phyloP scores from a whole-genome alignment of 2,329 filamentous ascomycete genomes.

The Xylariomycetidae sp. region DNA sequence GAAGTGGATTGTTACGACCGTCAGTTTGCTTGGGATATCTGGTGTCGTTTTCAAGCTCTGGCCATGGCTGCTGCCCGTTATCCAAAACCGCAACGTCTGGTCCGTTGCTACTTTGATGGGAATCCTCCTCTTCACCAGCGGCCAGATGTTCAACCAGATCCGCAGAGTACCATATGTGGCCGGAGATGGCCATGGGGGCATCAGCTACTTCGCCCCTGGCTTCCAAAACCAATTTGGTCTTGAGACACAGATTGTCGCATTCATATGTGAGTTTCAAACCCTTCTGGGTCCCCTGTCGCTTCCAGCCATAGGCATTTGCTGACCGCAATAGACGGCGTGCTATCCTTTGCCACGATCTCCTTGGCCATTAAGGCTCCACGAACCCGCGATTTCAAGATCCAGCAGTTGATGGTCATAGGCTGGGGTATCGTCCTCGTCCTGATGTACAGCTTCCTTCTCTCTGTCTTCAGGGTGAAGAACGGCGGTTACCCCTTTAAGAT shows the following conservation, averaged over 20 bases:
- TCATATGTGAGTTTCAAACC: constrained; percentile 66
- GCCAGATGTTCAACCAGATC: constrained; percentile 99
- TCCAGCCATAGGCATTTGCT: constrained; percentile 4
- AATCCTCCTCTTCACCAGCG: constrained; percentile 88
- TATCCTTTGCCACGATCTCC: constrained; percentile 88
- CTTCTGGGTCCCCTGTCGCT: not conserved
- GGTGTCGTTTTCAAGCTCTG: constrained; percentile 66
- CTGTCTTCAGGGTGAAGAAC: constrained; percentile 92
- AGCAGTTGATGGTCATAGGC: constrained; percentile 74
- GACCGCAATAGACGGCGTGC: constrained; percentile 48
- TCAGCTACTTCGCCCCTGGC: constrained; percentile 83
- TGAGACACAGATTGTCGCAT: constrained; percentile 92
- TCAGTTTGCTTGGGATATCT: constrained; percentile 61
- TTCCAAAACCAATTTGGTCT: constrained; percentile 93
- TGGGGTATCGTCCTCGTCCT: constrained; percentile 74
- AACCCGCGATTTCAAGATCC: constrained; percentile 67
- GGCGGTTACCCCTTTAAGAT: constrained; percentile 89
- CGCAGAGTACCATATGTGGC: constrained; percentile 89
- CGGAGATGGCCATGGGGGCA: constrained; percentile 75
- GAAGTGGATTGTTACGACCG: constrained; percentile 62
- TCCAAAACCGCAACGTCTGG: constrained; percentile 92
- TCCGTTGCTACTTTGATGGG: constrained; percentile 81
- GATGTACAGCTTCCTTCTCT: constrained; percentile 91
- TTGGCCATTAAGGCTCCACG: constrained; percentile 89
- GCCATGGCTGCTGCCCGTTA: constrained; percentile 72